Evolutionary conservation across 148 eudicot genomes (phyloP).

Genomic region (Chenopodium berlandieri): DNA sequence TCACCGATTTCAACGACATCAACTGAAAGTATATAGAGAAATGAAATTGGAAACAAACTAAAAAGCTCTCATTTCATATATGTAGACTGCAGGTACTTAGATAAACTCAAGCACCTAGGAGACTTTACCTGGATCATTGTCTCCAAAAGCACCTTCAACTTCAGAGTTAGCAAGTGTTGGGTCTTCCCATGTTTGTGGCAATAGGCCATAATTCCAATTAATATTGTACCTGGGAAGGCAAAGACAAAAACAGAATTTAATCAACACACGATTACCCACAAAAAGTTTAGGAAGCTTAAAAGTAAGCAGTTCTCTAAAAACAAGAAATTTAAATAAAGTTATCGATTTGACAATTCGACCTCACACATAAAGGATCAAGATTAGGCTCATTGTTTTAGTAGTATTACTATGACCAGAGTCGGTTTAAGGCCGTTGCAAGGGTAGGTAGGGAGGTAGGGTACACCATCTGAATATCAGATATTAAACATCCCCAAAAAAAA

Average conservation of each 20-base stretch:
- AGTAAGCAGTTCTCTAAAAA: not conserved
- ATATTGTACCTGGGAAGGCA: constrained; percentile 62
- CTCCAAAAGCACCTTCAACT: constrained; percentile 90
- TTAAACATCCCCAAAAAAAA: not conserved
- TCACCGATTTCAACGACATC: constrained; percentile 99
- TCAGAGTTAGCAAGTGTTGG: constrained; percentile 73
- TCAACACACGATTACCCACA: not conserved
- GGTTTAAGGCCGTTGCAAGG: not conserved
- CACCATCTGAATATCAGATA: not conserved
- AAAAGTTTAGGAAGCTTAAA: not conserved
- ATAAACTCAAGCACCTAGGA: not conserved
- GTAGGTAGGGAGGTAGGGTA: not conserved
- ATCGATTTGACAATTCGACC: not conserved
- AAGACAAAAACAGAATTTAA: constrained; percentile 5
- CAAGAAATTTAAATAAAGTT: not conserved
- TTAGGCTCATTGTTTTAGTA: not conserved
- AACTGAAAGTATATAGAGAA: constrained; percentile 43
- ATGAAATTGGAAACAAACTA: not conserved
- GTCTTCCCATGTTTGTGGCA: constrained; percentile 98
- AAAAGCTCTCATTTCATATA: not conserved
- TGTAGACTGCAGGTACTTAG: not conserved
- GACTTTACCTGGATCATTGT: constrained; percentile 80
- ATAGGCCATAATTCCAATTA: constrained; percentile 87
- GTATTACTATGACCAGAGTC: not conserved
- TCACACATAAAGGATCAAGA: not conserved